Evolutionary conservation across 805 yeast genomes (phyloP).

Genomic region (Hanseniaspora nectarophila): DNA sequence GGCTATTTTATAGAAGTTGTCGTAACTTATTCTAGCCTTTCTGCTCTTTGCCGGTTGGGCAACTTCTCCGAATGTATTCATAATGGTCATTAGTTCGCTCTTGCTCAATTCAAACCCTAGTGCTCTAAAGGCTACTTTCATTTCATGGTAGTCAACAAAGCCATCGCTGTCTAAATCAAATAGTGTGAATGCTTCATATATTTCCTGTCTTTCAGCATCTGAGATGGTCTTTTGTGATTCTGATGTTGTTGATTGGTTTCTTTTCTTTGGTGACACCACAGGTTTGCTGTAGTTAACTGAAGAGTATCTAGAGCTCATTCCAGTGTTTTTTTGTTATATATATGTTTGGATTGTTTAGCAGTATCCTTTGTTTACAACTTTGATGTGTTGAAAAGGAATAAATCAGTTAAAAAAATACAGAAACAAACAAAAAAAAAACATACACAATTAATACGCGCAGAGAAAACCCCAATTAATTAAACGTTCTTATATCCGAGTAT

Average conservation of each 20-base stretch:
- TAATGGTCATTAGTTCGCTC: slow-evolving; percentile 59
- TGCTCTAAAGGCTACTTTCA: slow-evolving; percentile 88
- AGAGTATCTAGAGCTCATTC: slow-evolving; percentile 8
- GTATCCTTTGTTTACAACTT: background rate
- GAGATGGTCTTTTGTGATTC: background rate
- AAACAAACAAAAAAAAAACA: background rate
- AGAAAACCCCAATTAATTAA: too few relatives aligned
- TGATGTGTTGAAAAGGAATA: too few relatives aligned
- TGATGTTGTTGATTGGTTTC: background rate
- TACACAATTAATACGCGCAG: too few relatives aligned
- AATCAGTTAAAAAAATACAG: background rate
- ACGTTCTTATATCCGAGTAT: slow-evolving; percentile 6
- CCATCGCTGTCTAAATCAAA: slow-evolving; percentile 93
- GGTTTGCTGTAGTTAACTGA: background rate
- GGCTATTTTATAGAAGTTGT: slow-evolving; percentile 61
- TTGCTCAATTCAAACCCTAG: slow-evolving; percentile 77
- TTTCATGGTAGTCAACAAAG: slow-evolving; percentile 77
- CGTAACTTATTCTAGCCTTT: slow-evolving; percentile 59
- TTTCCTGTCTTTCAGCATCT: slow-evolving; percentile 35
- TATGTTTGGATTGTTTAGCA: too few relatives aligned
- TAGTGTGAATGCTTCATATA: slow-evolving; percentile 78
- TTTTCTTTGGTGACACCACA: slow-evolving; percentile 6
- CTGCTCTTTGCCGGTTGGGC: slow-evolving; percentile 34
- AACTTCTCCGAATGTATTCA: slow-evolving; percentile 61
- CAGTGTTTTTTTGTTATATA: background rate